Conservation (phyloP, 768 basidiomycete genomes). For the Boletus vermiculosoides region DNA sequence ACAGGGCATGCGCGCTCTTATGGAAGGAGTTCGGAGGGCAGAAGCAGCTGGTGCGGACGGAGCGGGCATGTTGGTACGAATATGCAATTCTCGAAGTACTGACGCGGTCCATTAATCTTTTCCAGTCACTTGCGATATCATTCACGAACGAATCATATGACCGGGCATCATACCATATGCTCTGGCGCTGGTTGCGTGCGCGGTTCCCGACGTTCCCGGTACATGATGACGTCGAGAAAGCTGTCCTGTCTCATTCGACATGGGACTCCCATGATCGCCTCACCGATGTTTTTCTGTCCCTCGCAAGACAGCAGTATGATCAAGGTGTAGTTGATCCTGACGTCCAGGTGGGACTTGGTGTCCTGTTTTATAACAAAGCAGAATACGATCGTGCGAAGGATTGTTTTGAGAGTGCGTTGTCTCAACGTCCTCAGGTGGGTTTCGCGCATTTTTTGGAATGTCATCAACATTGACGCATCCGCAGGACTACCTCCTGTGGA, state of each 20-base stretch:
- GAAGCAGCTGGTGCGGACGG: conserved; percentile 63
- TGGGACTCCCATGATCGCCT: conserved; percentile 85
- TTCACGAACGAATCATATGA: conserved; percentile 95
- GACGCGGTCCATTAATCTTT: conserved; percentile 10
- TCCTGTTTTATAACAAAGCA: conserved; percentile 85
- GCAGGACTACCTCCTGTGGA: conserved; percentile 94
- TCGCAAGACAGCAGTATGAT: conserved; percentile 81
- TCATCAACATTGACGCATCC: not conserved
- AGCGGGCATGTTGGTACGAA: conserved; percentile 70
- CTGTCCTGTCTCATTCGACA: conserved; percentile 52
- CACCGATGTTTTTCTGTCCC: conserved; percentile 76
- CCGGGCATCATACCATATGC: conserved; percentile 77
- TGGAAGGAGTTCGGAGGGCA: conserved; percentile 66
- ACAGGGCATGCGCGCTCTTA: conserved; percentile 74
- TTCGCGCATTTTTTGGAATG: not conserved
- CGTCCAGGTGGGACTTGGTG: conserved; percentile 89
- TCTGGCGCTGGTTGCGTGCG: conserved; percentile 80
- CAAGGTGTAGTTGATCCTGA: conserved; percentile 78
- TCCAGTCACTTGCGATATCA: conserved; percentile 88
- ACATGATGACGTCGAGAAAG: conserved; percentile 53
- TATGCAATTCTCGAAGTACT: not conserved
- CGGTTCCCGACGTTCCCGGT: conserved; percentile 58
- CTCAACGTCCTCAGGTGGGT: conserved; percentile 67
- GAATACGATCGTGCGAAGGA: conserved; percentile 90
- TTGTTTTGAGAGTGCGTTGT: conserved; percentile 89